These are phyloP conservation scores for Malbranchea cinnamomea DNA, from an alignment of 2,329 filamentous ascomycete genomes.

Conservation along the genomic window DNA sequence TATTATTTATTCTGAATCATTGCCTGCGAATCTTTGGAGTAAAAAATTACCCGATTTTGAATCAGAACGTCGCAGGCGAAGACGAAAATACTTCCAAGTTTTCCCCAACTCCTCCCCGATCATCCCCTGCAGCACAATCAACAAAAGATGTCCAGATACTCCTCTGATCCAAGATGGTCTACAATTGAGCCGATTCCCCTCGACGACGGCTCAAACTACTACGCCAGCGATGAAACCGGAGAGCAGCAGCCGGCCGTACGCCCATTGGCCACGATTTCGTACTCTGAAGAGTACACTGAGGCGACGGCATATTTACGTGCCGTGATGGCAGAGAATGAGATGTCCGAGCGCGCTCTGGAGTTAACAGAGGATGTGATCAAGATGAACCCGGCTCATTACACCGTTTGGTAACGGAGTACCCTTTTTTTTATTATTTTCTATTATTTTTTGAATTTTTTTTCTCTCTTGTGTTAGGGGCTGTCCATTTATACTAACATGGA, in stretches of 20 bases:
- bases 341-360: slow-evolving; percentile 59
- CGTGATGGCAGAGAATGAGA: slow-evolving; percentile 78
- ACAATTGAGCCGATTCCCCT: slow-evolving; percentile 68
- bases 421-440: slow-evolving; percentile 1
- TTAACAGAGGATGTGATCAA: slow-evolving; percentile 82
- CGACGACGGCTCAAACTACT: slow-evolving; percentile 47
- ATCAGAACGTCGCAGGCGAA: too few relatives aligned
- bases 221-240: slow-evolving; percentile 2
- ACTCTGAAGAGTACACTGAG: slow-evolving; percentile 77
- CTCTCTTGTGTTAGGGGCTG: not conserved
- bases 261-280: slow-evolving; percentile 84
- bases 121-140: too few relatives aligned
- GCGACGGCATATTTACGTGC: slow-evolving; percentile 87
- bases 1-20: too few relatives aligned
- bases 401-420: slow-evolving; percentile 54
- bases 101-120: not conserved
- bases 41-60: too few relatives aligned
- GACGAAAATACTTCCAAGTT: too few relatives aligned
- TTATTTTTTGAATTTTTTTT: slow-evolving; percentile 1
- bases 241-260: slow-evolving; percentile 21
- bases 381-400: slow-evolving; percentile 95
- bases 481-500: not conserved
- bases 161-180: slow-evolving; percentile 58
- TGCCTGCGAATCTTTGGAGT: too few relatives aligned
- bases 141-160: slow-evolving; percentile 27